Evolutionary conservation across 768 basidiomycete genomes (phyloP), one percentile per base, ranked within the genome.

Genomic region (Lactarius quietus): DNA sequence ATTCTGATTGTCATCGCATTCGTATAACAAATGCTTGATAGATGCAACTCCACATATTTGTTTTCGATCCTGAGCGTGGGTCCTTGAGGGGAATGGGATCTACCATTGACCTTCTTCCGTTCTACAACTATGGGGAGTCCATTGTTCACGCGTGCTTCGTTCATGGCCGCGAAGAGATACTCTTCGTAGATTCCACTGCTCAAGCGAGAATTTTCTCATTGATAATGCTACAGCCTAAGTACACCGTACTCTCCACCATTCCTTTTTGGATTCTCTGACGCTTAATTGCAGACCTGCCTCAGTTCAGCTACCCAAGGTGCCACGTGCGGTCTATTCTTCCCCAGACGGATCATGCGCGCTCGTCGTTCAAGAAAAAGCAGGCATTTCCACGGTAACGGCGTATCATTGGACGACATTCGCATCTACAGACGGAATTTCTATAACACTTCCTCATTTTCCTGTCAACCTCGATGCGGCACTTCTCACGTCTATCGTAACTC

Each of bases 361-460:
- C 31, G 72, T 78, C 2, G 65, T 76, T 4, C 75, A 78, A 26
- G 35, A 68, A 33, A 33, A 45, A 7, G 35, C 65, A 10, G 54
- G 48, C 0, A 9, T 18, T 2, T 33, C 38, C 12, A 45, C 59
- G 43, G 35, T 82, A 3, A 77, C 73, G 2, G 80, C 81, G 0
- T 85, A 82, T 64, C 86, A 86, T 67, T 85, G 82, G 83, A 75
- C 73, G 6, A 83, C 83, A 0, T 85, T 87, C 65, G 86, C 85
- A 1, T 80, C 82, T 0, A 75, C 78, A 0, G 70, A 75, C 9
- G 85, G 84, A 17, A 81, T 80, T 26, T 23, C 53, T 1, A 68
- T 84, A 1, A 66, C 75, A 15, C 61, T 82, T 17, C 75, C 73
- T 0, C 66, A 70, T 0, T 67, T 75, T 15, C 64, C 69, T 8